Evolutionary conservation across 352 stramenopile species (phyloP), one percentile per base, ranked within the genome.

Genomic region (Phytophthora fragariae): DNA sequence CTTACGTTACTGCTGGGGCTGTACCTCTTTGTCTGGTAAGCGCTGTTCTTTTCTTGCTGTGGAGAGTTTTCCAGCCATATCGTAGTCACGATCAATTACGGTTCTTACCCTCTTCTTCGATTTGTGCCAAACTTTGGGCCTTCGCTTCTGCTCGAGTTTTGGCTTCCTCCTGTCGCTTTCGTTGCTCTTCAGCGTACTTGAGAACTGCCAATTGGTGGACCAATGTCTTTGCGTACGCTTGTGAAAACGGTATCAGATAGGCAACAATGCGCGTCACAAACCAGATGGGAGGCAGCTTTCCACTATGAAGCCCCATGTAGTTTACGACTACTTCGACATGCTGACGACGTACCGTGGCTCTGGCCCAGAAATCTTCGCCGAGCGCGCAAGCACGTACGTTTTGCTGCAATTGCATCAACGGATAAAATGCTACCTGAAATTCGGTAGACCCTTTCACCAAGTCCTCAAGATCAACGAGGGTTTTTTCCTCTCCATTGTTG

Each of bases 391-490:
- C 50, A 5, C 78, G 86, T 7, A 90, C 80, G 41, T 90, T 91
- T 53, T 82, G 75, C 66, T 93, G 86, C 24, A 93, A 77, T 33
- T 93, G 83, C 37, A 88, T 17, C 37, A 93, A 82, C 9, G 86
- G 86, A 56, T 87, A 93, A 68, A 93, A 92, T 5, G 86, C 86
- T 1, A 83, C 71, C 39, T 86, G 84, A 60, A 91, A 93, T 52
- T 90, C 78, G 15, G 73, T 44, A 37, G 72, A 86, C 5, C 82
- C 80, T 62, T 90, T 86, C 17, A 79, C 75, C 10, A 93, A 59
- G 52, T 90, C 83, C 27, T 88, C 69, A 29, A 84, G 77, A 50
- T 93, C 86, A 9, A 93, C 68, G 19, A 93, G 59, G n/a, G 47
- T 69, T 52, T 77, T 83, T 50, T 54, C 80, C 49, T 75, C 72